These are phyloP conservation scores for Yarrowia keelungensis DNA, from an alignment of 805 yeast species.

Conservation along the genomic window DNA sequence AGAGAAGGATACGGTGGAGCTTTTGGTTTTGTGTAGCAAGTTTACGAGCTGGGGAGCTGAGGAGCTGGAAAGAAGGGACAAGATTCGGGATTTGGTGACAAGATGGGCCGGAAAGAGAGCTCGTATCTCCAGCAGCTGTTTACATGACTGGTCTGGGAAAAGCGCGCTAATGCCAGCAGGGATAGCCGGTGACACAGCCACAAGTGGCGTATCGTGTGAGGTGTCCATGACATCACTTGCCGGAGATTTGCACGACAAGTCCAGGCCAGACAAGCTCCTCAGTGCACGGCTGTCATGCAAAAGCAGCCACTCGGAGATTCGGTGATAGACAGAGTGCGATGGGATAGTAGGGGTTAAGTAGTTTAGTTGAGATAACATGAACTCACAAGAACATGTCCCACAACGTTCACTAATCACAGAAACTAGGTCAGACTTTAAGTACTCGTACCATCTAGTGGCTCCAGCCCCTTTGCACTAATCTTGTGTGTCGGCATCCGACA, in stretches of 20 bases:
- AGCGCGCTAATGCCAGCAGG: neutral
- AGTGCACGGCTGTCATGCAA: neutral
- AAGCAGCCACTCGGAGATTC: neutral
- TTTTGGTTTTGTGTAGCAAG: no score
- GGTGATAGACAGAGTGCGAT: neutral
- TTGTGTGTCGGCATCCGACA: neutral
- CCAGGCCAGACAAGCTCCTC: neutral
- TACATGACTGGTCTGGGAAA: neutral
- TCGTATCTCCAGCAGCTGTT: neutral
- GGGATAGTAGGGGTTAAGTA: no score
- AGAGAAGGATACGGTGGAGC: neutral
- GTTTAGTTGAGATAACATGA: no score
- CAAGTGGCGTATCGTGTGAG: no score
- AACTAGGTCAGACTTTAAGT: no score
- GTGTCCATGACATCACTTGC: neutral
- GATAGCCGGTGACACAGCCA: neutral
- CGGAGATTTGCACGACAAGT: constrained; percentile 1
- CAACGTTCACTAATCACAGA: no score
- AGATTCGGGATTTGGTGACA: no score
- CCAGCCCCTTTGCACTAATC: neutral
- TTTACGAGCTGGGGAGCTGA: no score
- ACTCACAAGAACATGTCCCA: no score
- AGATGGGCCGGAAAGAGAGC: neutral
- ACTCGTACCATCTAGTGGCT: no score
- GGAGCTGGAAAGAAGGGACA: no score